Conservation (phyloP, 1,284 basidiomycete genomes). For the Boletus sp. region DNA sequence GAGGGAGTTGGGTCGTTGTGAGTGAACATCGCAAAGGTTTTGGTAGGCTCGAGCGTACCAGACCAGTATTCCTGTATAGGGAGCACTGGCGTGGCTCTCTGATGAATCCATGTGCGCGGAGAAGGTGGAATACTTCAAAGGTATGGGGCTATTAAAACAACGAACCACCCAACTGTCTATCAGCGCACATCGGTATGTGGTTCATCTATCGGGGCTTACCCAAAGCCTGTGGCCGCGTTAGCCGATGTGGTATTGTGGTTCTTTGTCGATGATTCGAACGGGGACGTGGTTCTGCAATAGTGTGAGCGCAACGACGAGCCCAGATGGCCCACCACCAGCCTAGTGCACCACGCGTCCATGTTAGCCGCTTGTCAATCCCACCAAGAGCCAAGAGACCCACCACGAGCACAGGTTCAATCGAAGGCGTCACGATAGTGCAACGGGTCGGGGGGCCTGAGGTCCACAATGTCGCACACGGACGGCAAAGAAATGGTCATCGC, state of each 20-base stretch:
- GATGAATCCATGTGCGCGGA: conserved; percentile 18
- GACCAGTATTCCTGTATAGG: conserved; percentile 19
- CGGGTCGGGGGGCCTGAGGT: not conserved
- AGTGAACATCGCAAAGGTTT: conserved; percentile 2
- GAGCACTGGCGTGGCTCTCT: not conserved
- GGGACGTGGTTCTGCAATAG: conserved; percentile 42
- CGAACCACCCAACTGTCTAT: not conserved
- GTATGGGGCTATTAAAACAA: conserved; percentile 19
- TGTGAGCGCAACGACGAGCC: conserved; percentile 46
- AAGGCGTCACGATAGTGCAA: conserved; percentile 8
- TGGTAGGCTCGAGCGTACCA: conserved; percentile 20
- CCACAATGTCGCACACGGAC: too few relatives aligned
- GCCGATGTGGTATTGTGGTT: conserved; percentile 16
- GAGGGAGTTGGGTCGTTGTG: conserved; percentile 24
- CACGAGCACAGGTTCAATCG: conserved; percentile 20
- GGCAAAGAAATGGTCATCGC: too few relatives aligned
- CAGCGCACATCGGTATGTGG: not conserved
- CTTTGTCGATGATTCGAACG: conserved; percentile 39
- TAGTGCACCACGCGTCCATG: conserved; percentile 20
- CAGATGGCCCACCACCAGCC: conserved; percentile 50
- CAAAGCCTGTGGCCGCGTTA: conserved; percentile 32
- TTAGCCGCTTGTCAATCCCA: not conserved
- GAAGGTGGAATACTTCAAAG: conserved; percentile 31
- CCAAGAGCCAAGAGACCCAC: conserved; percentile 6
- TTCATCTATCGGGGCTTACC: conserved; percentile 14